phyloP scores from a whole-genome alignment of 2,329 filamentous ascomycete species.

The Xylariaceae sp. region DNA sequence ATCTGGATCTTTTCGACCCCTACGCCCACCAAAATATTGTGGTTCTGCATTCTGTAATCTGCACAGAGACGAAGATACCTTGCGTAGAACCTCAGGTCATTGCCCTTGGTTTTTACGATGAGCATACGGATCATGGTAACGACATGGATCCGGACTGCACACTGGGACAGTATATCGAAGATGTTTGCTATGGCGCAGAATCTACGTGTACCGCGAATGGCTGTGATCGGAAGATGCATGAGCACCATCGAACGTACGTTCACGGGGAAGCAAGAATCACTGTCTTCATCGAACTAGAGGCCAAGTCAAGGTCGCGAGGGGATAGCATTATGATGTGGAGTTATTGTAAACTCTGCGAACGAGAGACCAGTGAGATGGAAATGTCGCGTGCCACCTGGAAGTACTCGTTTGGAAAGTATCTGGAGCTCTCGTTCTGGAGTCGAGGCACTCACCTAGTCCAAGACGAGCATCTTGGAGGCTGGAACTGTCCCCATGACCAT shows the following conservation, averaged over 20 bases:
- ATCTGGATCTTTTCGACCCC: conserved; percentile 86
- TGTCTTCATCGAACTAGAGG: conserved; percentile 72
- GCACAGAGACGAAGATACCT: conserved; percentile 87
- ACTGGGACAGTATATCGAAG: conserved; percentile 90
- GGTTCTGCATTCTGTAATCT: conserved; percentile 88
- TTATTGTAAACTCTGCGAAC: conserved; percentile 85
- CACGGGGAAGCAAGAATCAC: conserved; percentile 93
- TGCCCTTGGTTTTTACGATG: conserved; percentile 88
- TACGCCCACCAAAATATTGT: conserved; percentile 96
- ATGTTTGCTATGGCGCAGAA: conserved; percentile 72
- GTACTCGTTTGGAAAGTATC: conserved; percentile 96
- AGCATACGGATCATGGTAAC: conserved; percentile 64
- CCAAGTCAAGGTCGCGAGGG: conserved; percentile 41
- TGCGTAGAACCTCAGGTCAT: conserved; percentile 90
- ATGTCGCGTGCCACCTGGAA: conserved; percentile 97
- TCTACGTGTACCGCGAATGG: conserved; percentile 77
- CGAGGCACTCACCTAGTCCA: conserved; percentile 71
- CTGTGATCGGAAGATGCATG: conserved; percentile 83
- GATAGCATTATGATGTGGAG: conserved; percentile 96
- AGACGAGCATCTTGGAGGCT: conserved; percentile 44
- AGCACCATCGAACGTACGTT: conserved; percentile 95
- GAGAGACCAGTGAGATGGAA: conserved; percentile 80
- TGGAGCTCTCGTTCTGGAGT: conserved; percentile 97
- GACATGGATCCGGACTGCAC: conserved; percentile 81
- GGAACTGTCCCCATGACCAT: conserved; percentile 78